These are phyloP conservation scores for Amylocystis lapponica DNA, from an alignment of 768 basidiomycete genomes.

Conservation along the genomic window DNA sequence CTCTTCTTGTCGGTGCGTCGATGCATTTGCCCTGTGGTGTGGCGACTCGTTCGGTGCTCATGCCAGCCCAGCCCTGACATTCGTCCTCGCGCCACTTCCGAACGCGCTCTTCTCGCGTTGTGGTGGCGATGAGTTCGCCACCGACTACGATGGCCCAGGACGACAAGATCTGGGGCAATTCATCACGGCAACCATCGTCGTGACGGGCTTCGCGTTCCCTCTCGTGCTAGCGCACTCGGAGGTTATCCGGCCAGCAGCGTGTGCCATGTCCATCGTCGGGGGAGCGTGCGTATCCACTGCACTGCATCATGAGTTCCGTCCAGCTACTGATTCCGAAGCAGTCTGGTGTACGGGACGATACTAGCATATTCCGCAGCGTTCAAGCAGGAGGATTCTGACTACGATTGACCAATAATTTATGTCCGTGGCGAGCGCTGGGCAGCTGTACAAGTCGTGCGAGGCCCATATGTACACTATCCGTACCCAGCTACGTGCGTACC, in stretches of 20 bases:
- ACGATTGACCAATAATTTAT: conserved; percentile 39
- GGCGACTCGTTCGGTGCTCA: background rate
- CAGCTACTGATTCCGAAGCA: conserved; percentile 19
- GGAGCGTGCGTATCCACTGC: conserved; percentile 66
- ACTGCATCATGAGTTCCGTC: background rate
- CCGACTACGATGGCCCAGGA: conserved; percentile 64
- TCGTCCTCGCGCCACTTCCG: conserved; percentile 92
- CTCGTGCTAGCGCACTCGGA: conserved; percentile 89
- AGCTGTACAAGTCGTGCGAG: background rate
- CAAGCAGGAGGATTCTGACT: conserved; percentile 77
- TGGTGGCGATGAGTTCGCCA: conserved; percentile 81
- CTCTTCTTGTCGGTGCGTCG: conserved; percentile 85
- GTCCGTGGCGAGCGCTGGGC: background rate
- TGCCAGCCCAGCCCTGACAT: conserved; percentile 66
- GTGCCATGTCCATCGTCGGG: conserved; percentile 91
- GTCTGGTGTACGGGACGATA: conserved; percentile 88
- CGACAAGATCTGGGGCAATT: conserved; percentile 91
- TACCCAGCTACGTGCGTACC: conserved; percentile 9
- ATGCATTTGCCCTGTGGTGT: background rate
- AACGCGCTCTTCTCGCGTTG: conserved; percentile 94
- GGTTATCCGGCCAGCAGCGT: conserved; percentile 78
- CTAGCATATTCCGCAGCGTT: conserved; percentile 82
- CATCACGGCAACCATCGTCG: conserved; percentile 84
- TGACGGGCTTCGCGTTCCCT: conserved; percentile 91
- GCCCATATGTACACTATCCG: conserved; percentile 13